These are phyloP conservation scores for Rhizopogon vulgaris DNA, from an alignment of 768 basidiomycete genomes.

Conservation along the genomic window DNA sequence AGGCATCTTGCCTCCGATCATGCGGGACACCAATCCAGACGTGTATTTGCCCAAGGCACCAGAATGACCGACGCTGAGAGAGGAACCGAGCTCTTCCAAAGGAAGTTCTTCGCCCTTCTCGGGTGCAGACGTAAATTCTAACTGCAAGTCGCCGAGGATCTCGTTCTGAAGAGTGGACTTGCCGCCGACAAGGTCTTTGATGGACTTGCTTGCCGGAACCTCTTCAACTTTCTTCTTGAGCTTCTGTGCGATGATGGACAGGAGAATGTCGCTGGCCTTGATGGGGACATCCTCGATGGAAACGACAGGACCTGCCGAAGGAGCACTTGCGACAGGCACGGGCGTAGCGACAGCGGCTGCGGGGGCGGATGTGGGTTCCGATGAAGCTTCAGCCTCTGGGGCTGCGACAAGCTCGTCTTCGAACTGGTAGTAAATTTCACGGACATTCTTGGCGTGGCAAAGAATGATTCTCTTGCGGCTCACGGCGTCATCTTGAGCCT, in stretches of 20 bases:
- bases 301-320: slow-evolving; percentile 57
- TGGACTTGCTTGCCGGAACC: slow-evolving; percentile 84
- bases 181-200: slow-evolving; percentile 97
- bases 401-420: slow-evolving; percentile 71
- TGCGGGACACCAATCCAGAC: slow-evolving; percentile 80
- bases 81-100: slow-evolving; percentile 90
- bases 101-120: slow-evolving; percentile 98
- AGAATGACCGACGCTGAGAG: slow-evolving; percentile 71
- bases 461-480: slow-evolving; percentile 74
- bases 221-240: slow-evolving; percentile 93
- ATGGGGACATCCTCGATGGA: slow-evolving; percentile 87
- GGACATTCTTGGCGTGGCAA: slow-evolving; percentile 91
- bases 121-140: slow-evolving; percentile 91
- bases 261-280: slow-evolving; percentile 84
- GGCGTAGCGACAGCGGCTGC: slow-evolving; percentile 36
- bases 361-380: slow-evolving; percentile 30
- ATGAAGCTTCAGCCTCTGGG: slow-evolving; percentile 23
- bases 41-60: slow-evolving; percentile 94
- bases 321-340: slow-evolving; percentile 35
- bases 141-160: slow-evolving; percentile 92
- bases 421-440: slow-evolving; percentile 97
- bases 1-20: slow-evolving; percentile 95
- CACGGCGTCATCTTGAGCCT: slow-evolving; percentile 79
- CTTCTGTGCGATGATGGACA: slow-evolving; percentile 92
- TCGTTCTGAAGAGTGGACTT: slow-evolving; percentile 99